A percentile compares a stretch with the other conserved stretches of the same genome.
Conservation (phyloP, 2,329 filamentous ascomycete genomes). For the Cercospora zeae-maydis region DNA sequence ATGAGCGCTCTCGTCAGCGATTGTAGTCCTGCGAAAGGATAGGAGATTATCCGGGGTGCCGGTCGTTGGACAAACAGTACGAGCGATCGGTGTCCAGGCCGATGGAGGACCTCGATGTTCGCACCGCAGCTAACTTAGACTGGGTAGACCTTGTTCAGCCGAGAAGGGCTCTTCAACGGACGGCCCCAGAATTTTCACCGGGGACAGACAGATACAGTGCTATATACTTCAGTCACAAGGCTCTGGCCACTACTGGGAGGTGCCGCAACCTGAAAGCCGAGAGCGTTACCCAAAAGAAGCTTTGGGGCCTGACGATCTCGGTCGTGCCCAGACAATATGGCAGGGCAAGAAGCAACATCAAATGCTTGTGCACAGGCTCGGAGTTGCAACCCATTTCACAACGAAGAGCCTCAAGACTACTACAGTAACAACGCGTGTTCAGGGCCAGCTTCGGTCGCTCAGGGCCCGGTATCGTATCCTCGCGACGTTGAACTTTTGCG, state of each 20-base stretch:
- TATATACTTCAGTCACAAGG: not conserved
- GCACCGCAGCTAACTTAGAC: not conserved
- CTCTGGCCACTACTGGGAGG: no score
- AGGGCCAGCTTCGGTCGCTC: not conserved
- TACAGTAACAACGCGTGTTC: not conserved
- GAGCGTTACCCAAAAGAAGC: not conserved
- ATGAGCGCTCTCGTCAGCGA: not conserved
- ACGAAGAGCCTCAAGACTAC: not conserved
- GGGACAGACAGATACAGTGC: not conserved
- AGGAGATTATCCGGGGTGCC: not conserved
- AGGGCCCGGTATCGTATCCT: not conserved
- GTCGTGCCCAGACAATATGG: not conserved
- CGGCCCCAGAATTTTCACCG: not conserved
- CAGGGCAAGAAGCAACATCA: not conserved
- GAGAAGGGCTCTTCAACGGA: no score
- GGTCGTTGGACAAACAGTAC: not conserved
- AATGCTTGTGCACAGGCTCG: not conserved
- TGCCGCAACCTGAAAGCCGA: not conserved
- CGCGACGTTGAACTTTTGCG: no score
- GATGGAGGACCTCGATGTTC: not conserved
- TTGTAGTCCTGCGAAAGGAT: not conserved
- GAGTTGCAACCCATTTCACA: not conserved
- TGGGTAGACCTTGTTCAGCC: no score
- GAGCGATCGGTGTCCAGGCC: not conserved
- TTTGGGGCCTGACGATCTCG: not conserved